These are phyloP conservation scores for Spiromastix sp. DNA, from an alignment of 2,329 filamentous ascomycete species.

Conservation along the genomic window DNA sequence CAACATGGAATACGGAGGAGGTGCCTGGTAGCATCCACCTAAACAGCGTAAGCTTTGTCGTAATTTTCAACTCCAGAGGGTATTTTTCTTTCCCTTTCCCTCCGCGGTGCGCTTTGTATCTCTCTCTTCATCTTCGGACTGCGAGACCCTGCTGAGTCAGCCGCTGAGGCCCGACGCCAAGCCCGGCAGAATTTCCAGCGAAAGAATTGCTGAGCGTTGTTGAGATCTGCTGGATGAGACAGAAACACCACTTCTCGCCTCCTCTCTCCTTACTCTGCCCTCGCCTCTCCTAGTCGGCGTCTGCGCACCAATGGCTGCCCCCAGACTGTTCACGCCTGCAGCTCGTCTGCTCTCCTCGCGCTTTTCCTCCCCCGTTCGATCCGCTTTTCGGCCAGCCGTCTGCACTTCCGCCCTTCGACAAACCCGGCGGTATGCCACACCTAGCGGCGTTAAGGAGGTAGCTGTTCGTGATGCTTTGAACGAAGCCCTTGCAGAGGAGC, in stretches of 20 bases:
- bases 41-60: no score
- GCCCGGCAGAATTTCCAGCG: no score
- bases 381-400: conserved; percentile 42
- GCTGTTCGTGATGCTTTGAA: conserved; percentile 96
- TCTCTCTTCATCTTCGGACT: no score
- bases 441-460: conserved; percentile 69
- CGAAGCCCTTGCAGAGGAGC: conserved; percentile 94
- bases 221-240: no score
- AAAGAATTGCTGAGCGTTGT: no score
- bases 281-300: no score
- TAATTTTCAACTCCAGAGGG: no score
- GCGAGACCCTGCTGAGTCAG: no score
- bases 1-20: no score
- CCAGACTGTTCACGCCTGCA: conserved; percentile 54
- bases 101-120: neutral
- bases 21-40: no score
- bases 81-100: neutral
- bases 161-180: no score
- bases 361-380: conserved; percentile 40
- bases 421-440: conserved; percentile 47
- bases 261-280: conserved; percentile 28
- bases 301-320: conserved; percentile 46
- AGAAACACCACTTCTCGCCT: conserved; percentile 42
- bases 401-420: conserved; percentile 38
- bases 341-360: conserved; percentile 50